A percentile compares a stretch with the other conserved stretches of the same genome.
phyloP scores from a whole-genome alignment of 768 basidiomycete species.

The Lentinula raphanica region DNA sequence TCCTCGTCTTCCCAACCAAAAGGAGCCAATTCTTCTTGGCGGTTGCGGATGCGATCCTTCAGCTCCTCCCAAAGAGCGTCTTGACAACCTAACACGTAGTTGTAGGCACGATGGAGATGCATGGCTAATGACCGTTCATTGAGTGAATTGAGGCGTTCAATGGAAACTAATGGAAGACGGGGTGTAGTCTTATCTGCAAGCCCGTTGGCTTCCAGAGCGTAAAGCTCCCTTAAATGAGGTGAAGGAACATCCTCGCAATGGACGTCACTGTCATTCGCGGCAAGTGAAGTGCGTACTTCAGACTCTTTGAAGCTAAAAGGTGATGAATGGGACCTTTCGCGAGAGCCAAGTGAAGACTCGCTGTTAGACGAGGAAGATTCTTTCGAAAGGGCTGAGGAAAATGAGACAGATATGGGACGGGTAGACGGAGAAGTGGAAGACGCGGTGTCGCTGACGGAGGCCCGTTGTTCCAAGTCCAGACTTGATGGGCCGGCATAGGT shows the following conservation, averaged over 20 bases:
- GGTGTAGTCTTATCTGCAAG: slow-evolving; percentile 36
- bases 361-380: slow-evolving; percentile 17
- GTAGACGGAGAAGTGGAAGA: slow-evolving; percentile 23
- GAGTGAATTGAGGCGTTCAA: slow-evolving; percentile 39
- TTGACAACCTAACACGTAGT: slow-evolving; percentile 57
- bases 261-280: slow-evolving; percentile 7
- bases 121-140: slow-evolving; percentile 62
- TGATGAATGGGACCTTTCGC: slow-evolving; percentile 8
- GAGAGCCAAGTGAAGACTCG: slow-evolving; percentile 10
- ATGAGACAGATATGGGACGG: slow-evolving; percentile 45
- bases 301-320: background rate
- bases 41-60: slow-evolving; percentile 54
- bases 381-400: slow-evolving; percentile 44
- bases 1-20: slow-evolving; percentile 72
- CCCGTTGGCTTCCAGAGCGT: slow-evolving; percentile 39
- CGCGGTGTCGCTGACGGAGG: slow-evolving; percentile 32
- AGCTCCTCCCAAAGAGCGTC: slow-evolving; percentile 79
- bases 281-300: background rate
- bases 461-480: slow-evolving; percentile 29
- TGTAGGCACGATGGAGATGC: slow-evolving; percentile 64
- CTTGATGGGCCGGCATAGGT: slow-evolving; percentile 31
- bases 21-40: slow-evolving; percentile 43
- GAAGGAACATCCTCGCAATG: slow-evolving; percentile 12
- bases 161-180: slow-evolving; percentile 30
- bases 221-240: slow-evolving; percentile 28